These are phyloP conservation scores for Hanseniaspora taiwanica DNA, from an alignment of 805 yeast species.

Conservation along the genomic window DNA sequence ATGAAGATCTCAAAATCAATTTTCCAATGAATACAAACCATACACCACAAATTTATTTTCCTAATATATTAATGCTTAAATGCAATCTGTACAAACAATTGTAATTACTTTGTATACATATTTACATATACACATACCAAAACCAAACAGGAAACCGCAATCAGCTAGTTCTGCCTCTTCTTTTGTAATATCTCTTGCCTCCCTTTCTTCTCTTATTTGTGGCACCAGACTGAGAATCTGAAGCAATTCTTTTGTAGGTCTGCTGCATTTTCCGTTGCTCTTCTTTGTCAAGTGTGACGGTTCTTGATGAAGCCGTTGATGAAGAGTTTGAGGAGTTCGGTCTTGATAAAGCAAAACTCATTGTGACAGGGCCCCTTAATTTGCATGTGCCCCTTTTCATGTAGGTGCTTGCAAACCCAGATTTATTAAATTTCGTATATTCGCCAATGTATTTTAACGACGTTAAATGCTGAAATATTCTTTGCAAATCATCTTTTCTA, in stretches of 20 bases:
- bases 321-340: conserved; percentile 8
- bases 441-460: conserved; percentile 56
- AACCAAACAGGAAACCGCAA: background rate
- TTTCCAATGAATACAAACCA: too few species aligned
- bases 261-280: conserved; percentile 1
- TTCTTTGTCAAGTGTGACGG: conserved; percentile 1
- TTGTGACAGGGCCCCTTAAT: conserved; percentile 33
- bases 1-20: too few species aligned
- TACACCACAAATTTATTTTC: too few species aligned
- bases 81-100: too few species aligned
- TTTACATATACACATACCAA: background rate
- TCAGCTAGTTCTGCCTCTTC: background rate
- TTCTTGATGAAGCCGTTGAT: background rate
- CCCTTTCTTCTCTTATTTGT: background rate
- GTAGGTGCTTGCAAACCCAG: conserved; percentile 76
- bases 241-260: background rate
- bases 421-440: conserved; percentile 53
- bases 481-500: conserved; percentile 59
- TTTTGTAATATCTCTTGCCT: background rate
- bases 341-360: conserved; percentile 30
- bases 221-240: background rate
- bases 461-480: conserved; percentile 69
- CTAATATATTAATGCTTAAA: too few species aligned
- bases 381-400: conserved; percentile 46
- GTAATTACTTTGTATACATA: too few species aligned